A percentile compares a stretch with the other conserved stretches of the same genome.
phyloP scores from a whole-genome alignment of 1,284 basidiomycete species.

The Athelia sp. region DNA sequence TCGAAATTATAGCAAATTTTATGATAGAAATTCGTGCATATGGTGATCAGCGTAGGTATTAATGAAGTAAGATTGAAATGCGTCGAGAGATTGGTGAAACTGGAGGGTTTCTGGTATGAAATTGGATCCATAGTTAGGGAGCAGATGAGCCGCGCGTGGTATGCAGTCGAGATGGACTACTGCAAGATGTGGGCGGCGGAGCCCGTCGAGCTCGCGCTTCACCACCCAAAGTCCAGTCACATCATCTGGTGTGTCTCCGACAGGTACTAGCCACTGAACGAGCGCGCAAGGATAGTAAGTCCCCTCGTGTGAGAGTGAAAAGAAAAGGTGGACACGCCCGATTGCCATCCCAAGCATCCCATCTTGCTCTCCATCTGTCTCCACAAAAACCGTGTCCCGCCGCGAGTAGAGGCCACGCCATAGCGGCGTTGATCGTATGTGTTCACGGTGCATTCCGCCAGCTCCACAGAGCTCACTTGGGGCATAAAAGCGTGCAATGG shows the following conservation, averaged over 20 bases:
- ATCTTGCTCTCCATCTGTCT: neutral
- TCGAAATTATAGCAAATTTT: too few relatives aligned
- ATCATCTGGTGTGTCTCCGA: constrained; percentile 6
- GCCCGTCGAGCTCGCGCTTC: neutral
- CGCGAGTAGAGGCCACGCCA: constrained; percentile 14
- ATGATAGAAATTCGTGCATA: constrained; percentile 1
- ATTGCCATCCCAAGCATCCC: constrained; percentile 1
- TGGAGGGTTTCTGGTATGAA: constrained; percentile 1
- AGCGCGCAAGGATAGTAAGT: constrained; percentile 9
- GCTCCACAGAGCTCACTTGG: constrained; percentile 23
- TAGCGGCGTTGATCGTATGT: constrained; percentile 17
- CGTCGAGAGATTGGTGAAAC: neutral
- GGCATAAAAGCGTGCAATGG: constrained; percentile 21
- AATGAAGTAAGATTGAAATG: constrained; percentile 2
- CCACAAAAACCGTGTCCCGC: constrained; percentile 19
- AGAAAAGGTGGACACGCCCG: constrained; percentile 2
- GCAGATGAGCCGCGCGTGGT: constrained; percentile 1
- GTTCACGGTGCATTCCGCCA: constrained; percentile 21
- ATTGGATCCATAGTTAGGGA: neutral
- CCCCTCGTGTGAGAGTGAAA: constrained; percentile 7
- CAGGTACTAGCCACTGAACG: constrained; percentile 13
- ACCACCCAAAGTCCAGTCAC: constrained; percentile 16
- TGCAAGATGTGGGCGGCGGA: neutral
- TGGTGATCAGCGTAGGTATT: constrained; percentile 6
- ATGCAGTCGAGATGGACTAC: constrained; percentile 3